Evolutionary conservation across 1,284 basidiomycete genomes (phyloP), one percentile per base, ranked within the genome.

Genomic region (Irpex sp.): DNA sequence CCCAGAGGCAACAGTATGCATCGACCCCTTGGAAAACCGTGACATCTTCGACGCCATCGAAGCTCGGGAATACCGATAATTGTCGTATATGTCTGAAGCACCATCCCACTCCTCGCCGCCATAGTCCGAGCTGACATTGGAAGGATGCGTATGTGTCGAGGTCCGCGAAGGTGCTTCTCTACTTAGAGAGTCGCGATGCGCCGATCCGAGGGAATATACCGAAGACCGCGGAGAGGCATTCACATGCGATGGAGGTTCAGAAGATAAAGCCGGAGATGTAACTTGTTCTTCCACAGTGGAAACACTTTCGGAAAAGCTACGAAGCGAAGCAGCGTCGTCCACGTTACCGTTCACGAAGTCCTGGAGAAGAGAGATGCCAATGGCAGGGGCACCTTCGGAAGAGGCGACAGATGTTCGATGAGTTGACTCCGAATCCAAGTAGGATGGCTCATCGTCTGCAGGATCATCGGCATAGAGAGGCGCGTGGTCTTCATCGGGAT

Each of bases 51-150:
- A 80, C 2, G 76, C 72, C 62, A 84, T 75, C 0, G 87, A 88
- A 60, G 80, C 80, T 6, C 86, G 76, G 6, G 87, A 88, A 67
- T 90, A 90, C 2, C 87, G 81, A 67, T 90, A 90, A 64, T 87
- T 81, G 68, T 90, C 88, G 66, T 90, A 90, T 57, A 90, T 88
- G 65, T 88, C 86, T 4, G 76, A 77, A 12, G 81, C 82, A 37
- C 82, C 83, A 60, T 87, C 85, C 81, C 85, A 87, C 62, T 82
- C 80, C 33, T 75, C 80, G 16, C 75, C 75, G n/a, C 75, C 77
- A 54, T 74, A 74, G 18, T 72, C 71, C 5, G 67, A 69, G 10
- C 72, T 68, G 12, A 54, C 51, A 3, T 60, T 48, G 5, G 67
- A 63, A 4, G 65, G 58, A 19, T 57, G 68, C n/a, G 39, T 45